These are phyloP conservation scores for Parietichytrium sp. DNA, from an alignment of 108 stramenopile species.

Conservation along the genomic window DNA sequence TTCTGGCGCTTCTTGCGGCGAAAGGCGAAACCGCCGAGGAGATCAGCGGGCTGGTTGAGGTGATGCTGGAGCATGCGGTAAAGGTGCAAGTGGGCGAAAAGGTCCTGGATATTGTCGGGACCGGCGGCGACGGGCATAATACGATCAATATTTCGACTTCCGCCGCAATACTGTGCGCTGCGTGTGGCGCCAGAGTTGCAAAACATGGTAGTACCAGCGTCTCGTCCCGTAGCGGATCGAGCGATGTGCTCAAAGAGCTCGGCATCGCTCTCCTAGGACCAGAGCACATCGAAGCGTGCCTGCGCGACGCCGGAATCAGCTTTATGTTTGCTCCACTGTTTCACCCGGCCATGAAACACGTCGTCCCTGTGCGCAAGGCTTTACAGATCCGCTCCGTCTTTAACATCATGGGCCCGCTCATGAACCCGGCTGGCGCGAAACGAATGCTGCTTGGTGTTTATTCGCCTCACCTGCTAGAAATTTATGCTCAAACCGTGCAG, in stretches of 20 bases:
- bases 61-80: constrained; percentile 82
- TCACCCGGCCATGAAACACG: constrained; percentile 93
- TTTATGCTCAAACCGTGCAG: constrained; percentile 84
- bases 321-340: constrained; percentile 97
- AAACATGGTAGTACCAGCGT: constrained; percentile 95
- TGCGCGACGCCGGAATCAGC: constrained; percentile 78
- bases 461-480: constrained; percentile 73
- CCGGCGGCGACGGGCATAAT: constrained; percentile 97
- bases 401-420: constrained; percentile 97
- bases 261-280: constrained; percentile 87
- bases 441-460: constrained; percentile 95
- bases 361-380: constrained; percentile 89
- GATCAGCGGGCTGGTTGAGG: constrained; percentile 90
- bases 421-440: constrained; percentile 93
- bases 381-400: constrained; percentile 91
- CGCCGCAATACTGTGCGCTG: constrained; percentile 87
- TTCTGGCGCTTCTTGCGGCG: constrained; percentile 82
- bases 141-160: constrained; percentile 97
- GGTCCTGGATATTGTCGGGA: constrained; percentile 96
- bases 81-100: constrained; percentile 62
- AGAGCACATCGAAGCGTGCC: constrained; percentile 79
- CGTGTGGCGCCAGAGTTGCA: constrained; percentile 85
- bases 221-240: constrained; percentile 80
- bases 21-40: constrained; percentile 86
- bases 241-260: constrained; percentile 90